These are phyloP conservation scores for Leccinum olivaceopallidum DNA, from an alignment of 768 basidiomycete species.

Conservation along the genomic window DNA sequence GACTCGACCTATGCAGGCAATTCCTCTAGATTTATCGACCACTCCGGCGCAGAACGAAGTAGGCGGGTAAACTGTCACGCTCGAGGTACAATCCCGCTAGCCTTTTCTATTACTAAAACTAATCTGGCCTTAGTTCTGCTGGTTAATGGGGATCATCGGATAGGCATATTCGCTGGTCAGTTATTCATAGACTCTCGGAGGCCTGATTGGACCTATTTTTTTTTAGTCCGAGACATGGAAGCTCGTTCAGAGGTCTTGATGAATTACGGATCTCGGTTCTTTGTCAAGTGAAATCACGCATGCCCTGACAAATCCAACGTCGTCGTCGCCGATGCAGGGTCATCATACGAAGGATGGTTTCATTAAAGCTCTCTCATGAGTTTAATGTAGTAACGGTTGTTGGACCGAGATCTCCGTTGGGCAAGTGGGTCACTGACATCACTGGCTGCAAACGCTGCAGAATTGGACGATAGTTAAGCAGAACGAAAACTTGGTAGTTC, in stretches of 20 bases:
- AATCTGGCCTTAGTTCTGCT: conserved; percentile 42
- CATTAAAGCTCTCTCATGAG: conserved; percentile 6
- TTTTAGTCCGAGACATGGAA: conserved; percentile 39
- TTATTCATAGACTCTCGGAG: background rate
- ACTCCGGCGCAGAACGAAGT: conserved; percentile 33
- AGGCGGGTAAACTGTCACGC: conserved; percentile 45
- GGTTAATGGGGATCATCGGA: conserved; percentile 68
- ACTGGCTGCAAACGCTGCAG: no score
- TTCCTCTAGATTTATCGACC: conserved; percentile 69
- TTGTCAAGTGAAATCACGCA: conserved; percentile 22
- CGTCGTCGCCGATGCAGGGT: background rate
- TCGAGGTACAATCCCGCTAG: conserved; percentile 35
- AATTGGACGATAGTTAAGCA: background rate
- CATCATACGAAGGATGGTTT: conserved; percentile 1
- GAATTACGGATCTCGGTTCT: conserved; percentile 57
- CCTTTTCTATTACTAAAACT: background rate
- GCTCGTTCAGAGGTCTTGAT: conserved; percentile 54
- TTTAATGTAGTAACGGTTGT: background rate
- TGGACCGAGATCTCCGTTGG: background rate
- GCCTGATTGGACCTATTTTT: background rate
- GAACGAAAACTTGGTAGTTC: background rate
- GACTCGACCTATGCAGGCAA: conserved; percentile 62
- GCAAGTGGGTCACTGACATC: background rate
- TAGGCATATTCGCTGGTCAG: conserved; percentile 49
- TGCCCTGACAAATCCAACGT: background rate